Evolutionary conservation across 495 filamentous ascomycete species (phyloP).

Genomic region (Penicillium pulvis): DNA sequence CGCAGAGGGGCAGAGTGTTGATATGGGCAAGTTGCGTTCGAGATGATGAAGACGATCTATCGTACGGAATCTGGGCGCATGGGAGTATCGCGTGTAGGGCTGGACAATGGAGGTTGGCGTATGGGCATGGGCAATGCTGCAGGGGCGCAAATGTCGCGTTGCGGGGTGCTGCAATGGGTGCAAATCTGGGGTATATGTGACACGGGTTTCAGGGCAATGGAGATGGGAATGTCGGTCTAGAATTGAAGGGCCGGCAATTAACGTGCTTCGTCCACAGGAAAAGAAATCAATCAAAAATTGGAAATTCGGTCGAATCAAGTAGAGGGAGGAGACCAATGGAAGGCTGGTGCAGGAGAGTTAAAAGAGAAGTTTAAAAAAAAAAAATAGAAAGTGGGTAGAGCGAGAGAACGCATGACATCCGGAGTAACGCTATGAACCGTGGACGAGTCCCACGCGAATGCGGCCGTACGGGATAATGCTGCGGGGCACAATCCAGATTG

Average conservation of each 20-base stretch:
- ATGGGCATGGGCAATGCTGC: background rate
- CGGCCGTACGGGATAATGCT: too few species aligned
- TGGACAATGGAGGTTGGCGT: too few species aligned
- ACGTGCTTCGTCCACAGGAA: too few species aligned
- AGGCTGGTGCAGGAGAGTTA: background rate
- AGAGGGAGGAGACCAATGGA: background rate
- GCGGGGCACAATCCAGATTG: too few species aligned
- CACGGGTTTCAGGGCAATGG: too few species aligned
- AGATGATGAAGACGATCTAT: background rate
- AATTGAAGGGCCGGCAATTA: background rate
- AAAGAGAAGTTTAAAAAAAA: background rate
- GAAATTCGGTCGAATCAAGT: too few species aligned
- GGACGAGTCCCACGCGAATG: background rate
- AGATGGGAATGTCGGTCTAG: background rate
- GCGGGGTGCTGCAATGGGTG: background rate
- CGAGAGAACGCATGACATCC: background rate
- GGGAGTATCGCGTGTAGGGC: background rate
- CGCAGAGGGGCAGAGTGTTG: background rate
- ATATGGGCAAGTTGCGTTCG: constrained; percentile 3
- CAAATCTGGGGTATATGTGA: background rate
- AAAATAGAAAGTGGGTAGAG: background rate
- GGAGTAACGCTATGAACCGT: background rate
- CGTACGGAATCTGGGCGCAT: background rate
- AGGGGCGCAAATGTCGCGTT: background rate
- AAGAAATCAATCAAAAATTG: too few species aligned